A percentile compares a stretch with the other conserved stretches of the same genome.
Conservation (phyloP, 2,329 filamentous ascomycete species). For the Coniochaeta sp. region DNA sequence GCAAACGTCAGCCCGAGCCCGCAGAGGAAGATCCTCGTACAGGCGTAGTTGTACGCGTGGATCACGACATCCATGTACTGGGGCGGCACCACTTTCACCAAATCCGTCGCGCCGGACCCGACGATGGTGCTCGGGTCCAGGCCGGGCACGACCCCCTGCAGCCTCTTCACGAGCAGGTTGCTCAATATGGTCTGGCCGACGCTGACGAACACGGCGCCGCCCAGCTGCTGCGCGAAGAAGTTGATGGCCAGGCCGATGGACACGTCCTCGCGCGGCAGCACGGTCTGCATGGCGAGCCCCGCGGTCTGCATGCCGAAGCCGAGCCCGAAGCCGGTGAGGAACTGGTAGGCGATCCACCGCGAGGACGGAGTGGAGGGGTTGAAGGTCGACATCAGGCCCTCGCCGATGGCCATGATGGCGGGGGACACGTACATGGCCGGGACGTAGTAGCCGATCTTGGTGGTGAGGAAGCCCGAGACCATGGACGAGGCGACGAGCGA, state of each 20-base stretch:
- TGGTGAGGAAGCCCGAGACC: conserved; percentile 38
- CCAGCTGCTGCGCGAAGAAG: conserved; percentile 53
- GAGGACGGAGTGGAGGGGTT: conserved; percentile 33
- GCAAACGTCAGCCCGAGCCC: conserved; percentile 47
- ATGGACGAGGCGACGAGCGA: conserved; percentile 46
- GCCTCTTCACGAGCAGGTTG: conserved; percentile 32
- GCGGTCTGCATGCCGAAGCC: conserved; percentile 53
- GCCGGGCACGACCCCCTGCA: conserved; percentile 31
- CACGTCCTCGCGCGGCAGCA: conserved; percentile 43
- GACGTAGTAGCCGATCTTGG: conserved; percentile 52
- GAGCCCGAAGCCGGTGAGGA: conserved; percentile 50
- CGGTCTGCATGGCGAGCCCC: conserved; percentile 48
- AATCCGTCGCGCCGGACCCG: conserved; percentile 48
- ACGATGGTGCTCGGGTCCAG: conserved; percentile 35
- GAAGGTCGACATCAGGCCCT: conserved; percentile 52
- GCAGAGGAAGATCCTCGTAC: conserved; percentile 57
- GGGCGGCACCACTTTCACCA: conserved; percentile 43
- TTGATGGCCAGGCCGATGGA: conserved; percentile 47
- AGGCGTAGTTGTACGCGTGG: conserved; percentile 56
- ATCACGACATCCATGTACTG: conserved; percentile 47
- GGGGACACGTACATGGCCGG: conserved; percentile 47
- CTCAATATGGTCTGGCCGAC: conserved; percentile 48
- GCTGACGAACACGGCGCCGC: conserved; percentile 50
- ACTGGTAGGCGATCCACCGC: conserved; percentile 55
- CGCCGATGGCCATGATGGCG: conserved; percentile 40